phyloP scores from a whole-genome alignment of 164 flowering plant species.

The Brasenia schreberi region DNA sequence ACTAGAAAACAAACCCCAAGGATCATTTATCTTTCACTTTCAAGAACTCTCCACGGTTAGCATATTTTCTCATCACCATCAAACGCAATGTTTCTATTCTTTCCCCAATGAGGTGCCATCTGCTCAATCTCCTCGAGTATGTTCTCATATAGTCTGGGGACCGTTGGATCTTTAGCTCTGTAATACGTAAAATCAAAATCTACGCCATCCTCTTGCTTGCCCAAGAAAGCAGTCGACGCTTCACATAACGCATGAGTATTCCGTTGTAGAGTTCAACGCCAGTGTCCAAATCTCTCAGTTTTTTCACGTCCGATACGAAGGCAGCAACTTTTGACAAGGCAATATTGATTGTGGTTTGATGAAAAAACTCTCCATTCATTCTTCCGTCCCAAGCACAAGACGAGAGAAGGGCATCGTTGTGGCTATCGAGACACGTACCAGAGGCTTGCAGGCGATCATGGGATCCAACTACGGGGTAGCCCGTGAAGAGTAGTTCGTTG shows the following conservation, averaged over 20 bases:
- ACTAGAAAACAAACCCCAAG: constrained; percentile 52
- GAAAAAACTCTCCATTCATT: constrained; percentile 41
- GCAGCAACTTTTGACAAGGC: constrained; percentile 27
- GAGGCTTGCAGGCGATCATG: constrained; percentile 61
- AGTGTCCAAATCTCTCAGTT: constrained; percentile 34
- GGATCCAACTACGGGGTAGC: constrained; percentile 51
- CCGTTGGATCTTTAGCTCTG: constrained; percentile 37
- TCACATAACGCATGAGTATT: constrained; percentile 68
- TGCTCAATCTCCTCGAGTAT: constrained; percentile 68
- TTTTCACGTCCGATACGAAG: constrained; percentile 54
- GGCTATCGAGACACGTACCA: constrained; percentile 49
- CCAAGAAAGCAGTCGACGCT: constrained; percentile 50
- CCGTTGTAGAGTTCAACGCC: constrained; percentile 55
- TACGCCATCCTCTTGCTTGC: constrained; percentile 52
- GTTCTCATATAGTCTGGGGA: constrained; percentile 47
- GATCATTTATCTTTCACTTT: constrained; percentile 43
- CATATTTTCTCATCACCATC: constrained; percentile 36
- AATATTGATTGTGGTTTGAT: constrained; percentile 49
- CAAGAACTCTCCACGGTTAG: constrained; percentile 26
- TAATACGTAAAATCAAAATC: constrained; percentile 71
- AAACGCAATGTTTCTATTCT: constrained; percentile 61
- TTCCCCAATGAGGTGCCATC: constrained; percentile 70
- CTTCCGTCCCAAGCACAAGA: constrained; percentile 68
- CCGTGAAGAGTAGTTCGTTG: constrained; percentile 39
- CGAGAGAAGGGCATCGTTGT: constrained; percentile 11